Conservation (phyloP, 192 early-diverging fungal species). For the Backusella tuberculispora region DNA sequence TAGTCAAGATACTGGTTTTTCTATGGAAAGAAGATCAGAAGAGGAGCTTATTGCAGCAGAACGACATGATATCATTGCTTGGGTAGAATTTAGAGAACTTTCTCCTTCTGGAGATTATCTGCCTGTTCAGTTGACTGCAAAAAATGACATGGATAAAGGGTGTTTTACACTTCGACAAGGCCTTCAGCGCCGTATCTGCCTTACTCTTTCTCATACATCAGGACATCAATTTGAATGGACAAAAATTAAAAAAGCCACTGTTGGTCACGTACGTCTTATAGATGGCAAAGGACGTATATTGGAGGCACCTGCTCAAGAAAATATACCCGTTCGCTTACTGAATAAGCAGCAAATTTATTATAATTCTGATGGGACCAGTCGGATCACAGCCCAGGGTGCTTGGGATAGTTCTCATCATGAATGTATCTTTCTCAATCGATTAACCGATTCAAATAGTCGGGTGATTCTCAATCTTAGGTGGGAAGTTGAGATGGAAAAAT, state of each 20-base stretch:
- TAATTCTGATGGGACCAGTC: slow-evolving; percentile 65
- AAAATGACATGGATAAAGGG: slow-evolving; percentile 50
- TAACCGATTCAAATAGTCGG: slow-evolving; percentile 61
- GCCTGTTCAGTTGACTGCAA: slow-evolving; percentile 55
- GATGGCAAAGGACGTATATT: slow-evolving; percentile 64
- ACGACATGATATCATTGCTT: slow-evolving; percentile 69
- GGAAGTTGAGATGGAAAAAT: slow-evolving; percentile 61
- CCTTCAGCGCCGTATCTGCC: slow-evolving; percentile 67
- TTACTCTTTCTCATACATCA: slow-evolving; percentile 70
- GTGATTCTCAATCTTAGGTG: slow-evolving; percentile 63
- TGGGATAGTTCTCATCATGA: slow-evolving; percentile 84
- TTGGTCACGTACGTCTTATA: slow-evolving; percentile 54
- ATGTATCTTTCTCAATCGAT: slow-evolving; percentile 63
- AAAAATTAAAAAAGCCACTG: slow-evolving; percentile 45
- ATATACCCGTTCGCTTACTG: slow-evolving; percentile 50
- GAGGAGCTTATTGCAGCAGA: slow-evolving; percentile 69
- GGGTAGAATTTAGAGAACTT: slow-evolving; percentile 70
- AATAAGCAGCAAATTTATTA: slow-evolving; percentile 50
- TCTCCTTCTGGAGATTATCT: slow-evolving; percentile 63
- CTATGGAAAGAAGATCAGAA: slow-evolving; percentile 42
- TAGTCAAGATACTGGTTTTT: background rate
- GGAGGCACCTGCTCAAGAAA: slow-evolving; percentile 55
- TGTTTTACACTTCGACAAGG: slow-evolving; percentile 77
- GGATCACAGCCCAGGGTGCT: slow-evolving; percentile 56
- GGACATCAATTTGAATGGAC: slow-evolving; percentile 66